Base-by-base conservation (phyloP, 2,329 filamentous ascomycete genomes). In the Diaporthe longicolla region DNA sequence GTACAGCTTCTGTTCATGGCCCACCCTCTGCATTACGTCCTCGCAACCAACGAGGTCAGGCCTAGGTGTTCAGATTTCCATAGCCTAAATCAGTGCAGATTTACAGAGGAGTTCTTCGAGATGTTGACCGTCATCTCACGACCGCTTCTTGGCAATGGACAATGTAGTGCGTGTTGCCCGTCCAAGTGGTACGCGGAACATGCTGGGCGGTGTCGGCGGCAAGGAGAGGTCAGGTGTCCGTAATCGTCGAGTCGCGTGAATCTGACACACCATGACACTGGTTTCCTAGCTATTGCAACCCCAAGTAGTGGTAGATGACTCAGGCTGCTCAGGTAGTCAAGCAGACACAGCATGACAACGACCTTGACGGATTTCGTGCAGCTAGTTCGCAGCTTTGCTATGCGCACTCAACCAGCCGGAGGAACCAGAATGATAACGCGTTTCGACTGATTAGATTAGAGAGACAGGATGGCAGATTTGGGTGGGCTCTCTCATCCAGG, bases 381-480 rank as follows among this genome's bases (percentile, higher is more conserved):
- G 69, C 57, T 59, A 61, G 57, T 63, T 71, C 69, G 57, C 69
- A 71, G 69, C 57, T 43, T 54, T 43, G 57, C 69, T 54, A 68
- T 68, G 63, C 63, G 63, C 48, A 40, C 45, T 68, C 48, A 32
- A 54, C 32, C 45, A 26, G 48, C 9, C 48, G 32, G 63, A 68
- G 52, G 63, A 68, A 68, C 26, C 40, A 57, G 54, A 59, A 70
- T 50, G 69, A 68, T 68, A 68, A 63, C 57, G 69, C 35, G 69
- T 63, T 71, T 59, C 48, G 54, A 59, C 57, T 63, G 69, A 71
- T 71, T 63, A 71, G 69, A 71, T 71, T 54, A 63, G 48, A 71
- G 55, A 63, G 37, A 71, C 37, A 71, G 69, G 69, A 71, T 63
- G 69, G 69, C 69, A 71, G 69, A 71, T 71, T 71, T 71, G 69